Evolutionary conservation across 352 stramenopile genomes (phyloP), one percentile per base, ranked within the genome.

Genomic region (Paralagenidium karlingii): DNA sequence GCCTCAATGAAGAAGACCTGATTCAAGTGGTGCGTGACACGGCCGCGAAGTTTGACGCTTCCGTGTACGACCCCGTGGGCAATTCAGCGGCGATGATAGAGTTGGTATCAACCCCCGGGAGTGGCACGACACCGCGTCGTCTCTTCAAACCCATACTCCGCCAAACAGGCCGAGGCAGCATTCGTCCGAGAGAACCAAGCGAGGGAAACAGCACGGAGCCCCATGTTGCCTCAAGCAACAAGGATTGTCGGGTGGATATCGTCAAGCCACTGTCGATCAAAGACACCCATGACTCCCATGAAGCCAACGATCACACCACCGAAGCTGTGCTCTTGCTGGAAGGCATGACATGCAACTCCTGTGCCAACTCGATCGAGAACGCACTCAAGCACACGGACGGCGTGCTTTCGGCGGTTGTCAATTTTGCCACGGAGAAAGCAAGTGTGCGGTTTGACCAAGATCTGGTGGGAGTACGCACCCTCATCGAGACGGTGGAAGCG

Each of bases 311-410:
- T 37, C 63, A 89, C 25, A 56, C 85, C 43, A 64, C 56, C 9
- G 59, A 88, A 22, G 73, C 58, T 1, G 69, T 71, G 22, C 45
- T 93, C 33, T 37, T 88, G 20, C 51, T 93, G 13, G 76, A 63
- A 12, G 87, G 87, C 1, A 96, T 96, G 86, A 96, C 86, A 12
- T 96, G 86, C 52, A 93, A 79, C 24, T 94, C 84, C 21, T 96
- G 86, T 45, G 79, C 83, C 1, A 87, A 80, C 52, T 94, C 85
- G n/a, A 75, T 96, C 32, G 78, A 94, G 68, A 74, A 59, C 19
- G 76, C 76, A n/a, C 48, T 96, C 16, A 86, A 75, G 41, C 60
- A 74, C 34, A 64, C 68, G 12, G 51, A 71, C 25, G 84, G 84
- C 4, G 82, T 96, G 12, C 40, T 80, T 16, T 79, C 61, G 18